Base-by-base conservation (phyloP, 2,329 filamentous ascomycete genomes). In the Stagonosporopsis cucurbitacearum region DNA sequence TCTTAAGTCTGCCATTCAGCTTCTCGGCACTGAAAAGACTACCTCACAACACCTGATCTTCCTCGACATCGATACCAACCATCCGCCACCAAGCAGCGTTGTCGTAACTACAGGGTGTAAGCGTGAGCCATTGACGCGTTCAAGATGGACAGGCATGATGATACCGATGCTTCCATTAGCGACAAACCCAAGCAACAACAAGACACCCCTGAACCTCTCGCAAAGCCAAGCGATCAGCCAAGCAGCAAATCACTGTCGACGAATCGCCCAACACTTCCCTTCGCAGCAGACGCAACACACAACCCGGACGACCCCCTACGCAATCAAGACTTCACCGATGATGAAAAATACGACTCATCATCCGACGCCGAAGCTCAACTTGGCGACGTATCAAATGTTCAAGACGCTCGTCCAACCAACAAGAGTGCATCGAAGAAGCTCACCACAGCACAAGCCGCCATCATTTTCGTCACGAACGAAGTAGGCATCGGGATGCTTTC, bases 381-480 rank as follows among this genome's bases (percentile, higher is more conserved):
- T 41, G 66, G 66, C 45, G 62, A 66, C 22, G 56, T 68, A n/a
- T 52, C 65, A 33, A 59, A 69, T 32, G 54, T 68, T 11, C 66
- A 66, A 7, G 63, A 69, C 57, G 58, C 62, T 17, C 67, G 64
- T 41, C 58, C 63, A 49, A 46, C 57, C 15, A 58, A 55, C 4
- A 48, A 57, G 23, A 41, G 51, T n/a, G 28, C 36, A 13, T 43
- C 54, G n/a, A 53, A 60, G 54, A 69, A 69, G 42, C 60, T 69
- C 36, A 66, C 56, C 20, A 67, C 64, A 17, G 59, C 65, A 42
- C 64, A 69, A 65, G 65, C 67, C 25, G 66, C 65, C 44, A 68
- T 71, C 15, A 71, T 71, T 19, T 68, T 71, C 45, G 54, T 71
- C 49, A 71, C 67, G 3, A 71, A 69, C 39, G 66, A 71, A 44